Percentiles rank a stretch among this genome's conserved stretches.
Evolutionary conservation across 2,329 filamentous ascomycete genomes (phyloP).

Genomic region (Stachybotrys chlorohalonatus): DNA sequence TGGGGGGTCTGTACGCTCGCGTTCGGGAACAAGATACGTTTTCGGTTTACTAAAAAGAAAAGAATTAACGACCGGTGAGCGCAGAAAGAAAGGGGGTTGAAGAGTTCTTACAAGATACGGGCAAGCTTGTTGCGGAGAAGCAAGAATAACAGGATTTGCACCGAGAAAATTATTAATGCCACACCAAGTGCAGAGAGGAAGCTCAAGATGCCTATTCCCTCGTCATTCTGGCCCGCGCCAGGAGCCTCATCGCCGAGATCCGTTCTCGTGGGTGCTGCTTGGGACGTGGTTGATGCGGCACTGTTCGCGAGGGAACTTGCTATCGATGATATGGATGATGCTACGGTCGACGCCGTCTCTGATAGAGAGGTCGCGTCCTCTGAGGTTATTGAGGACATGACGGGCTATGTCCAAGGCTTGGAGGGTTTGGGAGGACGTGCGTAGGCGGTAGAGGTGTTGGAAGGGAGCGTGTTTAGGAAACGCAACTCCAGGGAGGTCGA

Average conservation of each 20-base stretch:
- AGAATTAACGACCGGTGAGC: background rate
- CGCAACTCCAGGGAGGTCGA: too few relatives aligned
- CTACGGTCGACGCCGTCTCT: slow-evolving; percentile 8
- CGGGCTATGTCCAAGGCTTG: background rate
- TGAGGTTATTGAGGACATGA: slow-evolving; percentile 1
- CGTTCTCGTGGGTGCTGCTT: background rate
- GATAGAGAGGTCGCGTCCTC: slow-evolving; percentile 10
- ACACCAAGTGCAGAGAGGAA: slow-evolving; percentile 58
- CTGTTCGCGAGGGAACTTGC: slow-evolving; percentile 1
- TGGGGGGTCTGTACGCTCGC: slow-evolving; percentile 71
- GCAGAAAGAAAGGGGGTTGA: too few relatives aligned
- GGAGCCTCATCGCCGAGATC: background rate
- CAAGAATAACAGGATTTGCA: slow-evolving; percentile 63
- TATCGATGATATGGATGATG: slow-evolving; percentile 7
- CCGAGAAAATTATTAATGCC: slow-evolving; percentile 52
- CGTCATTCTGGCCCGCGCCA: slow-evolving; percentile 29
- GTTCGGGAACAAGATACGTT: slow-evolving; percentile 78
- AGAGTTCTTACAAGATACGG: slow-evolving; percentile 64
- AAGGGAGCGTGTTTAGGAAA: too few relatives aligned
- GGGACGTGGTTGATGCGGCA: slow-evolving; percentile 3
- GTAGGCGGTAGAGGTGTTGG: too few relatives aligned
- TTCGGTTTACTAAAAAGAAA: slow-evolving; percentile 56
- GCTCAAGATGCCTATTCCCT: slow-evolving; percentile 28
- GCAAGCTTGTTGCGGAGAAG: slow-evolving; percentile 69
- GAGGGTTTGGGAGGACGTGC: background rate